Base-by-base conservation (phyloP, 495 filamentous ascomycete species). In the Penicillium antarcticum region DNA sequence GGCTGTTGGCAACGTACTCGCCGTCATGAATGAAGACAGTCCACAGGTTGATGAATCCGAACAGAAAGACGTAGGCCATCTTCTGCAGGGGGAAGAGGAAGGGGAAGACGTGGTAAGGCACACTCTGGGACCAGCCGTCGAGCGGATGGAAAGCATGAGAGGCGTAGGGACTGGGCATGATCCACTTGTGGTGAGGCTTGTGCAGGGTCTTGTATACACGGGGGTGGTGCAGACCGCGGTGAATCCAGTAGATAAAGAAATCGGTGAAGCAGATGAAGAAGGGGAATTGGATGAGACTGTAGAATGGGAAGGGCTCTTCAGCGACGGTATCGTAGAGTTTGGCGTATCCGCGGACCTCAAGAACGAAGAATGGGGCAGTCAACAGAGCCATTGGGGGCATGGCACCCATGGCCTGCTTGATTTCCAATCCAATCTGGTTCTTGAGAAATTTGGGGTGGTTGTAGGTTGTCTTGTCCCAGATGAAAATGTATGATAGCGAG, bases 141-240 rank as follows among this genome's bases (percentile, higher is more conserved):
- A 96, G 58, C 1, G 92, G 94, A 76, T 97, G 92, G 80, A 97
- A 97, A 45, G 92, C 92, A 73, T 95, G 87, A 45, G 84, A 87
- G 10, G 92, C 94, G 67, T 80, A 97, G 10, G 92, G 92, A 6
- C 91, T 96, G 5, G 94, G 94, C 90, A 97, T 95, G 72, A 97
- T 96, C 94, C 92, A 97, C 75, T 96, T 96, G 84, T 97, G 92
- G 76, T 97, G 94, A 44, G 89, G 86, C 79, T 97, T 97, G 80
- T 97, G 92, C 17, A 97, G 80, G 41, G 72, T 74, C 76, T 89
- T 92, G 82, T 97, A 97, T 42, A 96, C 67, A 42, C 70, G 57
- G 5, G 89, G 88, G 68, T 91, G 86, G 73, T 97, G 92, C 54
- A 96, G 77, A 40, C 83, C 87, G 43, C 94, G 87, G 74, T 97